These are phyloP conservation scores for Aureobasidium sp. DNA, from an alignment of 2,329 filamentous ascomycete genomes.

Conservation along the genomic window DNA sequence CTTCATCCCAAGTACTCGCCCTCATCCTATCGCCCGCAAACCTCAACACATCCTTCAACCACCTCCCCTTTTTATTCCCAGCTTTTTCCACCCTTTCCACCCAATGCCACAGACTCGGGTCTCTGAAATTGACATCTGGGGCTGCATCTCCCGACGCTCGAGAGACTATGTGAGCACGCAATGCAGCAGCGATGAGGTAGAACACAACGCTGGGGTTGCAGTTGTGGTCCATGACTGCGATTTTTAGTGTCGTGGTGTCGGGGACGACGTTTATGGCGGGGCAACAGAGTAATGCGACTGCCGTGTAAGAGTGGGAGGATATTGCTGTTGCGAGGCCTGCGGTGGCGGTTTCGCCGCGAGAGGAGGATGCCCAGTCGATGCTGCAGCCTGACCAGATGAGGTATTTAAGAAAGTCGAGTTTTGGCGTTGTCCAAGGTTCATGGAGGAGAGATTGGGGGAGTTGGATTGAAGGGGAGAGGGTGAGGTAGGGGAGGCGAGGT, in stretches of 20 bases:
- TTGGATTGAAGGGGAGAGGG: constrained; percentile 9
- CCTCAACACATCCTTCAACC: constrained; percentile 26
- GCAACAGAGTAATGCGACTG: constrained; percentile 22
- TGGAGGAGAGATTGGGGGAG: constrained; percentile 17
- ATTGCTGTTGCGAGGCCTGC: constrained; percentile 26
- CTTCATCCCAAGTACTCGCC: neutral
- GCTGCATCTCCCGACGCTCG: constrained; percentile 2
- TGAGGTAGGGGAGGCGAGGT: constrained; percentile 21
- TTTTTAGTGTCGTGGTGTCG: constrained; percentile 24
- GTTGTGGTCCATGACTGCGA: constrained; percentile 27
- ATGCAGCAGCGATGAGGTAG: constrained; percentile 19
- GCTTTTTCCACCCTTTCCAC: constrained; percentile 23
- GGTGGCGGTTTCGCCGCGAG: constrained; percentile 23
- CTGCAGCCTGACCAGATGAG: constrained; percentile 12
- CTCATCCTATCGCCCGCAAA: constrained; percentile 1
- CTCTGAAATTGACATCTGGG: constrained; percentile 26
- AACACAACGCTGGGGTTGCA: constrained; percentile 26
- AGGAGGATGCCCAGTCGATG: constrained; percentile 16
- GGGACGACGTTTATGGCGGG: constrained; percentile 20
- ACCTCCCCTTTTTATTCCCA: constrained; percentile 24
- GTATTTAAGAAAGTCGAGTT: constrained; percentile 20
- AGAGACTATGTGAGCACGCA: constrained; percentile 13
- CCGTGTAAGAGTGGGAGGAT: constrained; percentile 18
- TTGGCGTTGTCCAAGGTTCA: constrained; percentile 24
- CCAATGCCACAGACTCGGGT: constrained; percentile 30